A percentile compares a stretch with the other conserved stretches of the same genome.
Conservation (phyloP, 768 basidiomycete genomes). For the Lyophyllum semitale region DNA sequence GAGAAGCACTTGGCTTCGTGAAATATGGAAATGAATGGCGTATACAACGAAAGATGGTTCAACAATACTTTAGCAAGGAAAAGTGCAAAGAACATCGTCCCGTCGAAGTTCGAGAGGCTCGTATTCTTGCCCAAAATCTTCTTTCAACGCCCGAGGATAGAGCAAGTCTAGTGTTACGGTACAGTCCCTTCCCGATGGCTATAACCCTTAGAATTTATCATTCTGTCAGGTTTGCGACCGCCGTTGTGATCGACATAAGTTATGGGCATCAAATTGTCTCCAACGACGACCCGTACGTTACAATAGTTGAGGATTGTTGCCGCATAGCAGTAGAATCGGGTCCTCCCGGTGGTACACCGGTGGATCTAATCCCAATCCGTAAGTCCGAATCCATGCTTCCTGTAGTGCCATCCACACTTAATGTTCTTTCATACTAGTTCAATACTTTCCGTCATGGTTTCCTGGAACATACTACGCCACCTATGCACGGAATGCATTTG, state of each 20-base stretch:
- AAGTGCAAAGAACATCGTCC: not conserved
- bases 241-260: constrained; percentile 25
- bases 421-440: constrained; percentile 5
- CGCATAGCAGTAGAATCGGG: constrained; percentile 22
- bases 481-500: constrained; percentile 1
- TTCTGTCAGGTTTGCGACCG: constrained; percentile 7
- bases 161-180: constrained; percentile 15
- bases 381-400: constrained; percentile 12
- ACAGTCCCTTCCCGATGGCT: not conserved
- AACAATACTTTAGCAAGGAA: constrained; percentile 5
- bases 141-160: constrained; percentile 15
- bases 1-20: constrained; percentile 7
- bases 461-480: constrained; percentile 13
- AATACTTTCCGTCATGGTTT: constrained; percentile 16
- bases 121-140: constrained; percentile 14
- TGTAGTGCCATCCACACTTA: not conserved
- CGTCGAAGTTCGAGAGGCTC: constrained; percentile 16
- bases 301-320: constrained; percentile 33
- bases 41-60: constrained; percentile 10
- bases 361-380: constrained; percentile 26
- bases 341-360: constrained; percentile 21
- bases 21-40: constrained; percentile 15
- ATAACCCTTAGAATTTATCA: not conserved
- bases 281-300: constrained; percentile 38
- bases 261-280: constrained; percentile 34